Evolutionary conservation across 106 monocot genomes (phyloP).

Genomic region (Phalaenopsis equestris): DNA sequence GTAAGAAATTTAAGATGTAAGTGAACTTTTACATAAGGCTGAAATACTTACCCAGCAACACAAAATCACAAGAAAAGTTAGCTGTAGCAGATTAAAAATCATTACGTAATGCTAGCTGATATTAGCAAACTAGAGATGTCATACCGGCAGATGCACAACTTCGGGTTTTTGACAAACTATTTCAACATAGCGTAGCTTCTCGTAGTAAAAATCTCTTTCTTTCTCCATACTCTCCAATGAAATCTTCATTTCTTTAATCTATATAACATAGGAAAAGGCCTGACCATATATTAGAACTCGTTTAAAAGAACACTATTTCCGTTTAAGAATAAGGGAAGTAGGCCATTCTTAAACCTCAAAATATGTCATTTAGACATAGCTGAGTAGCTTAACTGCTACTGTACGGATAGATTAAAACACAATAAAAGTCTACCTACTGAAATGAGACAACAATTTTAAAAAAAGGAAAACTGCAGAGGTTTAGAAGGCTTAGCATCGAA

Average conservation of each 20-base stretch:
- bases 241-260: constrained; percentile 46
- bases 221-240: constrained; percentile 46
- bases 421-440: background rate
- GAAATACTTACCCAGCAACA: background rate
- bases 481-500: background rate
- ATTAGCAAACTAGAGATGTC: background rate
- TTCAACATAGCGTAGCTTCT: constrained; percentile 55
- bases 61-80: background rate
- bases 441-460: background rate
- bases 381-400: background rate
- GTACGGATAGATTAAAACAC: background rate
- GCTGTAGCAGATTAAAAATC: background rate
- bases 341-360: background rate
- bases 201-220: constrained; percentile 71
- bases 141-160: constrained; percentile 78
- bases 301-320: background rate
- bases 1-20: background rate
- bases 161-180: constrained; percentile 76
- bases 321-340: background rate
- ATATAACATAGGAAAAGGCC: background rate
- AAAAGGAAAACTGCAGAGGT: background rate
- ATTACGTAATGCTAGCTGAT: background rate
- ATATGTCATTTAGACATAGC: background rate
- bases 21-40: background rate
- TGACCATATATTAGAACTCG: background rate